These are phyloP conservation scores for Polytrichum commune DNA, from an alignment of 225 moss, liverwort and hornwort species.

Conservation along the genomic window DNA sequence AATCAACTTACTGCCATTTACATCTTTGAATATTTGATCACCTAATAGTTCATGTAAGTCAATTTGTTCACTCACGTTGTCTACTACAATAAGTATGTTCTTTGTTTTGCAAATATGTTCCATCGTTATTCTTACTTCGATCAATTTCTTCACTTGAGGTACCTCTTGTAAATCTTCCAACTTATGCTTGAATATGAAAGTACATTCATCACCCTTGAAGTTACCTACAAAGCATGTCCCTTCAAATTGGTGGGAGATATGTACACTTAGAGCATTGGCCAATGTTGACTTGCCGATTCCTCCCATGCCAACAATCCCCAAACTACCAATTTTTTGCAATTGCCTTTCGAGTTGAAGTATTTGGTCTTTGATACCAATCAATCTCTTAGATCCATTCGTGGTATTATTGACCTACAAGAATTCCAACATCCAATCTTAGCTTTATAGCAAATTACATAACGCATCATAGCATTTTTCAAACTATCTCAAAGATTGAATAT, in stretches of 20 bases:
- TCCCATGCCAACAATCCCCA: constrained; percentile 9
- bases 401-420: neutral
- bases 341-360: neutral
- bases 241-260: constrained; percentile 5
- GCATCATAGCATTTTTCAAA: neutral
- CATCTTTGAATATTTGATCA: neutral
- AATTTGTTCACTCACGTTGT: neutral
- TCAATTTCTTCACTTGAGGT: neutral
- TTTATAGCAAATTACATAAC: neutral
- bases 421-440: neutral
- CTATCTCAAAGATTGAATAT: neutral
- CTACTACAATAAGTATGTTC: constrained; percentile 3
- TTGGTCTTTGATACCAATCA: neutral
- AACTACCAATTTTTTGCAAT: neutral
- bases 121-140: neutral
- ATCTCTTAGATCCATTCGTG: neutral
- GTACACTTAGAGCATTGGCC: constrained; percentile 2
- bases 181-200: neutral
- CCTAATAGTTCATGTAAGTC: constrained; percentile 6
- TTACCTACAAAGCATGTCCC: constrained; percentile 1
- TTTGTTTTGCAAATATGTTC: neutral
- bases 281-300: constrained; percentile 9
- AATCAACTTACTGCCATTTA: neutral
- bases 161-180: neutral
- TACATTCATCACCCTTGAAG: neutral